Base-by-base conservation (phyloP, 352 stramenopile genomes). In the Phytophthora kernoviae region DNA sequence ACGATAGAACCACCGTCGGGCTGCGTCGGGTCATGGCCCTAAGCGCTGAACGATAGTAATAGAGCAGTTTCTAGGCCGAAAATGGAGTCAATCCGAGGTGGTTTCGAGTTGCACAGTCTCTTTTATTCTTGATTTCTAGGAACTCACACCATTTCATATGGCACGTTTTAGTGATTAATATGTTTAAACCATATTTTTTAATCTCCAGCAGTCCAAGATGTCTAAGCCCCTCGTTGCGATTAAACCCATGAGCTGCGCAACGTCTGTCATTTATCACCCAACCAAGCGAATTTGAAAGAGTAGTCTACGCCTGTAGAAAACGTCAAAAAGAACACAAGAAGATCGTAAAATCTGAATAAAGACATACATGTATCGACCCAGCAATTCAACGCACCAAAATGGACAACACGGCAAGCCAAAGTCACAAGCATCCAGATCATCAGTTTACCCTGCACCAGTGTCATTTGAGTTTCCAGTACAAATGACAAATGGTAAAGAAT, bases 391-490 rank as follows among this genome's bases (percentile, higher is more conserved):
- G 33, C 44, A 73, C 64, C 64, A 17, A 60, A 73, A 49, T 68
- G 64, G 1, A 52, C 54, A 2, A 73, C 50, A 8, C 53, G 58
- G 48, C 55, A 68, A 4, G 45, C 58, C 9, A 65, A 10, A 1
- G 62, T 63, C 32, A 65, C 52, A 0, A 70, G 32, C 36, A 72
- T 59, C 60, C 60, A 78, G 6, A 69, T 54, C 36, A 72, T 47
- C 12, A 75, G 10, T 20, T 64, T 67, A 7, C 45, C 36, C 12
- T 69, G 61, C 0, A 65, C 47, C 12, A 69, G 17, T 9, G 26
- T 1, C 27, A 43, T 56, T 26, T 72, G 67, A 2, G 57, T 70
- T 20, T 80, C 71, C 22, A 80, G 24, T 17, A 80, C 71, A 26
- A 77, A 80, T 0, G 71, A 58, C 5, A 77, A 12, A 6, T 71